These are phyloP conservation scores for Fusarium humuli DNA, from an alignment of 2,329 filamentous ascomycete genomes.

Conservation along the genomic window DNA sequence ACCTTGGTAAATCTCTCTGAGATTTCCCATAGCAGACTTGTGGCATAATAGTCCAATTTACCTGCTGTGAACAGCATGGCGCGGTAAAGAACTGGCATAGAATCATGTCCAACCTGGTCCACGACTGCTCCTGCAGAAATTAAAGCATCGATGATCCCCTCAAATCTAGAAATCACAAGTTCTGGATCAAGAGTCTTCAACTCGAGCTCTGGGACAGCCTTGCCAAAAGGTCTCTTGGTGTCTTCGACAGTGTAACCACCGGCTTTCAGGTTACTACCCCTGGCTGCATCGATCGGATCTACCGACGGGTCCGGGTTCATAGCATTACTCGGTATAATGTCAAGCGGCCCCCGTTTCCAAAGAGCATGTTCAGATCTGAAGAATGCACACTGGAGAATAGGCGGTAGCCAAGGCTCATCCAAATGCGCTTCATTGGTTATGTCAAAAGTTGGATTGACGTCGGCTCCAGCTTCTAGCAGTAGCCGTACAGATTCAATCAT, in stretches of 20 bases:
- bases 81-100: neutral
- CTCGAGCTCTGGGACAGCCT: neutral
- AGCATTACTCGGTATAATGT: neutral
- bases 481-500: constrained; percentile 25
- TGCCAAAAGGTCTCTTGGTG: neutral
- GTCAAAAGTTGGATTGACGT: constrained; percentile 9
- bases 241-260: constrained; percentile 10
- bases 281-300: too few relatives aligned
- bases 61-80: constrained; percentile 28
- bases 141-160: constrained; percentile 28
- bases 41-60: constrained; percentile 22
- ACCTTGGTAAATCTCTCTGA: constrained; percentile 8
- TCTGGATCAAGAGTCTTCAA: neutral
- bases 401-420: constrained; percentile 31
- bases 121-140: constrained; percentile 18
- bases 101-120: neutral
- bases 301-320: neutral
- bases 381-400: constrained; percentile 36
- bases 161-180: constrained; percentile 10
- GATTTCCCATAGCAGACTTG: constrained; percentile 12
- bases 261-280: neutral
- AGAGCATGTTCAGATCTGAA: constrained; percentile 23
- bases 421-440: neutral
- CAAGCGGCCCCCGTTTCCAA: constrained; percentile 9
- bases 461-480: constrained; percentile 31